Evolutionary conservation across 352 stramenopile species (phyloP), one percentile per base, ranked within the genome.

Genomic region (Phytopythium chamaehyphon): DNA sequence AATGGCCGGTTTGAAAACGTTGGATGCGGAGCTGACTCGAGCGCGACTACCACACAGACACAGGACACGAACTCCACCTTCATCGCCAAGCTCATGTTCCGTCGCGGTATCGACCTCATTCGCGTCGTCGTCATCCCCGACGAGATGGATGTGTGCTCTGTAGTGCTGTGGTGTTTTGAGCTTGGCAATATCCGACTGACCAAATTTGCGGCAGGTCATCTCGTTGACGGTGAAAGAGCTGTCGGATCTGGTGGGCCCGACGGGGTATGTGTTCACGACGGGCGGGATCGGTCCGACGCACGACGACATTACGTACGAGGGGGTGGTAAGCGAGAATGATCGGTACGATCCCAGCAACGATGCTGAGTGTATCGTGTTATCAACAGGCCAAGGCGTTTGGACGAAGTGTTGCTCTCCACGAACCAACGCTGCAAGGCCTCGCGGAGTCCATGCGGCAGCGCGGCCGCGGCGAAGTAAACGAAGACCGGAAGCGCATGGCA

Each of bases 241-340:
- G 14, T 92, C 75, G 19, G 64, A 86, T 15, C 70, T 88, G 18
- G 83, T 94, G 5, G 81, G 83, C 1, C 66, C 69, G 14, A 75
- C 48, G n/a, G 83, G 83, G 35, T 94, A 89, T 47, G 82, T 94
- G n/a, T 76, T 94, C 66, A 92, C 83, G 16, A 91, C 83, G 14
- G 83, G 83, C 53, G 83, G 83, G n/a, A 92, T 94, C 36, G 84
- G 84, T 8, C 84, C 82, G 11, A 94, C 84, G 10, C 84, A 94
- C 45, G 84, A 94, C 62, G 84, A 93, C 57, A 91, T 94, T 63
- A 94, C 84, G 9, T 95, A 95, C 57, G 76, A 92, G 52, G 82
- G 76, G 57, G 76, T 92, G 55, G 81, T 88, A 22, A 37, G 43
- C 35, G 1, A 0, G 5, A 2, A 3, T 21, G 14, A 6, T 21